phyloP scores from a whole-genome alignment of 2,329 filamentous ascomycete species.

The Colletotrichum sansevieriae region DNA sequence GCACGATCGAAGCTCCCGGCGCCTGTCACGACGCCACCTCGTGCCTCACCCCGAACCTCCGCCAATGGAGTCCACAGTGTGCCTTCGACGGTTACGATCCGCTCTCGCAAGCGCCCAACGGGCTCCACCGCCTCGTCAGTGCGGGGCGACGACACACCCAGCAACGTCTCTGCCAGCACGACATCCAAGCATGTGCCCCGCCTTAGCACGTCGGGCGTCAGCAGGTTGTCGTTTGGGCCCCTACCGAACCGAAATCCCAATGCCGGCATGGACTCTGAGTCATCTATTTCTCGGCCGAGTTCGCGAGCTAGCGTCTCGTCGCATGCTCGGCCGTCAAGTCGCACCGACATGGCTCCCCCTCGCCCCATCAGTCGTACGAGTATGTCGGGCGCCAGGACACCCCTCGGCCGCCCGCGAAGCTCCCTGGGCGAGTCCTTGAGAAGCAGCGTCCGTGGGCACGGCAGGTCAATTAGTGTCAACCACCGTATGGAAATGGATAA shows the following conservation, averaged over 20 bases:
- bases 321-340: slow-evolving; percentile 66
- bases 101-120: slow-evolving; percentile 76
- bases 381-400: slow-evolving; percentile 71
- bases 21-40: slow-evolving; percentile 81
- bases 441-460: slow-evolving; percentile 62
- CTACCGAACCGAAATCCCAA: slow-evolving; percentile 69
- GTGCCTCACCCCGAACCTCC: slow-evolving; percentile 77
- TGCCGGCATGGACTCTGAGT: slow-evolving; percentile 52
- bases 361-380: slow-evolving; percentile 77
- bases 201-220: slow-evolving; percentile 73
- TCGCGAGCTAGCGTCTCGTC: slow-evolving; percentile 76
- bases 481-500: slow-evolving; percentile 63
- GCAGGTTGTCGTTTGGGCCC: slow-evolving; percentile 73
- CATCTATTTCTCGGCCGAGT: slow-evolving; percentile 74
- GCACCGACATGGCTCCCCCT: slow-evolving; percentile 66
- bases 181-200: slow-evolving; percentile 67
- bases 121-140: slow-evolving; percentile 65
- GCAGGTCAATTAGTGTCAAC: slow-evolving; percentile 66
- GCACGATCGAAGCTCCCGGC: slow-evolving; percentile 92
- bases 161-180: slow-evolving; percentile 50
- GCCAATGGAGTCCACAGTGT: slow-evolving; percentile 56
- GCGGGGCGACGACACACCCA: slow-evolving; percentile 61
- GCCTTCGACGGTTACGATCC: slow-evolving; percentile 72
- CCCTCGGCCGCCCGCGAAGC: slow-evolving; percentile 77
- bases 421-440: slow-evolving; percentile 66